Percentiles rank a stretch among this genome's conserved stretches.
Conservation (phyloP, 2,329 filamentous ascomycete species). For the Xylariaceae sp. region DNA sequence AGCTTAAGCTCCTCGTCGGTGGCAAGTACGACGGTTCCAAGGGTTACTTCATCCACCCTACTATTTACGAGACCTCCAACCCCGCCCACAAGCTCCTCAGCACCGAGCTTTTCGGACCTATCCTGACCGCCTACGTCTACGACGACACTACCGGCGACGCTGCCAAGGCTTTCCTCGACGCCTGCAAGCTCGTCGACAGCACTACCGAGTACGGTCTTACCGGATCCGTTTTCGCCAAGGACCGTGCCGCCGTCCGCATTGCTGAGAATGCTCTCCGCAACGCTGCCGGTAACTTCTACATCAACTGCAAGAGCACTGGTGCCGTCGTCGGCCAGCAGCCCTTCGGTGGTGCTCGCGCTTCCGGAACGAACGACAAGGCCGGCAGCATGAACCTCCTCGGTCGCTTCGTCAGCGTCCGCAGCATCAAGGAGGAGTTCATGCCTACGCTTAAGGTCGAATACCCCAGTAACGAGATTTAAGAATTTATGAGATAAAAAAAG, state of each 20-base stretch:
- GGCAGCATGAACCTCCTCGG: constrained; percentile 59
- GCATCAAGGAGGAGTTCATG: constrained; percentile 71
- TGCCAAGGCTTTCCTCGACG: constrained; percentile 50
- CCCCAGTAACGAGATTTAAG: constrained; percentile 62
- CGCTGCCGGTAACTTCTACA: constrained; percentile 76
- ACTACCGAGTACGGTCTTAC: constrained; percentile 76
- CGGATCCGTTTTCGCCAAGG: constrained; percentile 67
- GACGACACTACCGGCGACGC: constrained; percentile 54
- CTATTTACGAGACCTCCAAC: constrained; percentile 71
- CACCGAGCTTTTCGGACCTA: constrained; percentile 64
- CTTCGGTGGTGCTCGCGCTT: constrained; percentile 63
- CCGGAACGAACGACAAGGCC: constrained; percentile 69
- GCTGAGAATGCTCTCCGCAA: constrained; percentile 69
- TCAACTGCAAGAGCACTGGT: constrained; percentile 77
- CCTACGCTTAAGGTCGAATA: constrained; percentile 59
- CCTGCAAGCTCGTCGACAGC: constrained; percentile 60
- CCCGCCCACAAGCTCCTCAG: constrained; percentile 68
- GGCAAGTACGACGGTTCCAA: constrained; percentile 71
- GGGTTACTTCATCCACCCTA: constrained; percentile 81
- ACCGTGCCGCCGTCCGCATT: constrained; percentile 58
- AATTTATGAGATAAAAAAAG: not conserved
- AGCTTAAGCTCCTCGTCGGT: constrained; percentile 67
- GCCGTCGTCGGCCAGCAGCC: constrained; percentile 69
- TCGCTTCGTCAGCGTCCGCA: constrained; percentile 61
- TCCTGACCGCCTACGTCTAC: constrained; percentile 63